phyloP scores from a whole-genome alignment of 2,329 filamentous ascomycete genomes.

The Aspergillus pseudonomiae region DNA sequence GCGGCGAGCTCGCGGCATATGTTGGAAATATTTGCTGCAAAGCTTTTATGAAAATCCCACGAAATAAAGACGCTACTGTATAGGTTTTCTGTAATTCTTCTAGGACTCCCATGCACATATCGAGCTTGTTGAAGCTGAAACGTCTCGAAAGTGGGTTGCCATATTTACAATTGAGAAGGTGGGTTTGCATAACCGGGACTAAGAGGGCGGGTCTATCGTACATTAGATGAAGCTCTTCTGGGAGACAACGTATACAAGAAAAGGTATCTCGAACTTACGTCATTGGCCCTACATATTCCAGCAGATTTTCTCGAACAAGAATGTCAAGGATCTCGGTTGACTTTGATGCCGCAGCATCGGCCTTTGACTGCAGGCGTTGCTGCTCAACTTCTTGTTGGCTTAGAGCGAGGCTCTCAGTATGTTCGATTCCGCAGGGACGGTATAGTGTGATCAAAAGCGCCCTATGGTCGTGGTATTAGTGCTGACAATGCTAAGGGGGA shows the following conservation, averaged over 20 bases:
- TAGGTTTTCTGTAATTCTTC: constrained; percentile 36
- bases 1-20: neutral
- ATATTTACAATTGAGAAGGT: constrained; percentile 33
- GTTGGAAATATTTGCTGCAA: constrained; percentile 27
- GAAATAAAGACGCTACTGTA: constrained; percentile 30
- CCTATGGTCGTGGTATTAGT: constrained; percentile 19
- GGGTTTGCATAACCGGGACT: constrained; percentile 38
- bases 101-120: constrained; percentile 36
- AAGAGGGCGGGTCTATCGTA: constrained; percentile 27
- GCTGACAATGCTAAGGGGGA: neutral
- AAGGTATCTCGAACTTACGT: constrained; percentile 25
- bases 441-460: constrained; percentile 33
- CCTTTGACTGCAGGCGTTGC: constrained; percentile 23
- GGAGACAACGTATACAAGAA: neutral
- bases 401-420: constrained; percentile 19
- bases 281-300: constrained; percentile 28
- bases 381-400: constrained; percentile 23
- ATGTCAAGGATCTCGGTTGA: constrained; percentile 29
- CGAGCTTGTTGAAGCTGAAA: constrained; percentile 34
- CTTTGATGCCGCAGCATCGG: constrained; percentile 19
- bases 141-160: constrained; percentile 26
- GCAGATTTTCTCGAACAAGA: constrained; percentile 22
- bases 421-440: constrained; percentile 27
- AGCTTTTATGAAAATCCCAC: constrained; percentile 29
- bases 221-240: neutral